Evolutionary conservation across 2,329 filamentous ascomycete species (phyloP).

Genomic region (Sporothrix humicola): DNA sequence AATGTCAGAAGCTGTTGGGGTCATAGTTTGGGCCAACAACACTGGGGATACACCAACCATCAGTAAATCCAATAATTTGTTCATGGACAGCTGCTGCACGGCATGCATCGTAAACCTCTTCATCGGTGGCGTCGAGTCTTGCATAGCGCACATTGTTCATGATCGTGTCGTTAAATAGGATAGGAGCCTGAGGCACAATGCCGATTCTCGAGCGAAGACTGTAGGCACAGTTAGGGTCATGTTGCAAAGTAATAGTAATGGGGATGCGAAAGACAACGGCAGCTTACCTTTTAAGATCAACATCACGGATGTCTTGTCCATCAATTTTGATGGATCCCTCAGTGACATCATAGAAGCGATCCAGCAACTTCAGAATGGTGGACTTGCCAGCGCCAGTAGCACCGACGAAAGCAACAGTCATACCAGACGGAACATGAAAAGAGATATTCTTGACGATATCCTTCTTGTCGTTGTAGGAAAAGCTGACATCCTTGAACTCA

Average conservation of each 20-base stretch:
- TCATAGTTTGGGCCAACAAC: no score
- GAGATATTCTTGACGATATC: conserved; percentile 61
- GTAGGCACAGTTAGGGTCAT: neutral
- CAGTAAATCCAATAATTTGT: conserved; percentile 60
- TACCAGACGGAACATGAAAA: conserved; percentile 57
- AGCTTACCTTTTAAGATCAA: conserved; percentile 55
- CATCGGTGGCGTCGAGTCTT: conserved; percentile 58
- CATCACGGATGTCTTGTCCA: conserved; percentile 61
- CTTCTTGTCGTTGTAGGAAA: conserved; percentile 66
- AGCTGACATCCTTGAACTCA: conserved; percentile 60
- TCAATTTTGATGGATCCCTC: conserved; percentile 61
- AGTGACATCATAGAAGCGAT: conserved; percentile 64
- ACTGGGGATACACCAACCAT: conserved; percentile 46
- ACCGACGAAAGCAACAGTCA: conserved; percentile 65
- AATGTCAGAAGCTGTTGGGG: conserved; percentile 31
- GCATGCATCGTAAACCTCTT: conserved; percentile 61
- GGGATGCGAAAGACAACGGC: neutral
- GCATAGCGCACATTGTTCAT: conserved; percentile 66
- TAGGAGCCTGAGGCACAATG: conserved; percentile 61
- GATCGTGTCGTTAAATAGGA: conserved; percentile 63
- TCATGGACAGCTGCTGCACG: conserved; percentile 63
- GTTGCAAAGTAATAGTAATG: neutral
- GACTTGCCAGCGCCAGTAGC: conserved; percentile 66
- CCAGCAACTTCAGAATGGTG: conserved; percentile 62
- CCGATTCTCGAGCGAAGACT: conserved; percentile 59